phyloP scores from a whole-genome alignment of 257 asterid genomes.

The Ligustrum vulgare region DNA sequence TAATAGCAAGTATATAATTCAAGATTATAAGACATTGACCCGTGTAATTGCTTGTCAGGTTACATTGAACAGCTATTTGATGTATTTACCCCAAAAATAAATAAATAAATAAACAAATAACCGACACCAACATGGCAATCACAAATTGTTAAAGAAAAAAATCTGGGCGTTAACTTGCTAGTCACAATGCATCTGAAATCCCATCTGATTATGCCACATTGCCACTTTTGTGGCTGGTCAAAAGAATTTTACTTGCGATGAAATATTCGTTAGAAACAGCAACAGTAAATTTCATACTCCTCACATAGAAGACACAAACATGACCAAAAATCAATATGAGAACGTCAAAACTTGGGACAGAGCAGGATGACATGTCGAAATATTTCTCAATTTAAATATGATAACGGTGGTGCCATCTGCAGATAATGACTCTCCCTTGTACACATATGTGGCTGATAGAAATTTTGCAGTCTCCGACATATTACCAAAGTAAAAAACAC shows the following conservation, averaged over 20 bases:
- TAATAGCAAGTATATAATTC: not conserved
- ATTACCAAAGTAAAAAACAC: not conserved
- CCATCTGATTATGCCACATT: not conserved
- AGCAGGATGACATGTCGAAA: not conserved
- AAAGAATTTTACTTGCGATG: not conserved
- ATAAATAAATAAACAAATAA: no score
- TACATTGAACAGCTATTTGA: not conserved
- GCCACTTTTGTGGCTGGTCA: no score
- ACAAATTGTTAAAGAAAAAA: slow-evolving; percentile 11
- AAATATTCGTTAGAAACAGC: not conserved
- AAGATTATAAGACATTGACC: not conserved
- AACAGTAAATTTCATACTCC: not conserved
- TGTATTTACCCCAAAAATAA: not conserved
- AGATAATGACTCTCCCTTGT: not conserved
- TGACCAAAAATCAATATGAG: not conserved
- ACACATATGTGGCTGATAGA: not conserved
- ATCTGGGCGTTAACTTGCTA: not conserved
- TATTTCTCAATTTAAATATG: not conserved
- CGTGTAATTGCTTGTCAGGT: not conserved
- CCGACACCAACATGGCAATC: not conserved
- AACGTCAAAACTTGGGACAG: not conserved
- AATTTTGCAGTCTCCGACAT: not conserved
- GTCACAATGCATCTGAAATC: slow-evolving; percentile 13
- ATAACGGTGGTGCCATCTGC: not conserved
- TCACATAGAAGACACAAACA: not conserved